Evolutionary conservation across 2,329 filamentous ascomycete species (phyloP).

Genomic region (Dactylellina drechsleri): DNA sequence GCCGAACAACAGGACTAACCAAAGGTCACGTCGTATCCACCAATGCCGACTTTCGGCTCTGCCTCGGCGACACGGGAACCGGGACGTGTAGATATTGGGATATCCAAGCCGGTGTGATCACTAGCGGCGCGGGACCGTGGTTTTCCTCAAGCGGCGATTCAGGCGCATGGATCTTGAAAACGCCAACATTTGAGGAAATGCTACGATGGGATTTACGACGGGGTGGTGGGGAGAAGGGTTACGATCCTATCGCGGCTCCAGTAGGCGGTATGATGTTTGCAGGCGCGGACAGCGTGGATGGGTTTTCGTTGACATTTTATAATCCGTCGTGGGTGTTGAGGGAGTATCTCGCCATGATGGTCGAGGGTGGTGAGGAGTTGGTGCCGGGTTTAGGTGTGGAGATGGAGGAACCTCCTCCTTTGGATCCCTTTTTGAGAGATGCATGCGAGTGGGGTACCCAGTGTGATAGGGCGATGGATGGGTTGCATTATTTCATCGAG

Average conservation of each 20-base stretch:
- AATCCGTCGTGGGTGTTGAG: constrained; percentile 32
- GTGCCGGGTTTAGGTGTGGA: constrained; percentile 23
- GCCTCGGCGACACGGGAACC: constrained; percentile 21
- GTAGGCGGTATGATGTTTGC: constrained; percentile 47
- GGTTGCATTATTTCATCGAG: constrained; percentile 22
- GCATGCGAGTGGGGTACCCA: constrained; percentile 33
- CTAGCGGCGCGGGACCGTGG: constrained; percentile 35
- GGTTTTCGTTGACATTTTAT: constrained; percentile 45
- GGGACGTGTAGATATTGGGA: constrained; percentile 28
- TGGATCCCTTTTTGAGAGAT: constrained; percentile 15
- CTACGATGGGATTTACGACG: constrained; percentile 35
- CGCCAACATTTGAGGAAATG: constrained; percentile 42
- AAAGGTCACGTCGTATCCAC: constrained; percentile 33
- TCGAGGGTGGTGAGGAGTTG: constrained; percentile 19
- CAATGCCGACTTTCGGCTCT: constrained; percentile 35
- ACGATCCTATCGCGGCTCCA: constrained; percentile 39
- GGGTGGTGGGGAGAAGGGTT: background rate
- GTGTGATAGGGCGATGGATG: background rate
- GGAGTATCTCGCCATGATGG: constrained; percentile 6
- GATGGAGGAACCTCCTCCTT: constrained; percentile 3
- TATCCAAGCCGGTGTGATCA: constrained; percentile 23
- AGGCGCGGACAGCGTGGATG: constrained; percentile 52
- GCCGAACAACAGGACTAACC: constrained; percentile 39
- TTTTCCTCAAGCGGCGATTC: constrained; percentile 48
- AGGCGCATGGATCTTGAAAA: constrained; percentile 26